Evolutionary conservation across 2,329 filamentous ascomycete species (phyloP).

Genomic region (Xylariaceae sp.): DNA sequence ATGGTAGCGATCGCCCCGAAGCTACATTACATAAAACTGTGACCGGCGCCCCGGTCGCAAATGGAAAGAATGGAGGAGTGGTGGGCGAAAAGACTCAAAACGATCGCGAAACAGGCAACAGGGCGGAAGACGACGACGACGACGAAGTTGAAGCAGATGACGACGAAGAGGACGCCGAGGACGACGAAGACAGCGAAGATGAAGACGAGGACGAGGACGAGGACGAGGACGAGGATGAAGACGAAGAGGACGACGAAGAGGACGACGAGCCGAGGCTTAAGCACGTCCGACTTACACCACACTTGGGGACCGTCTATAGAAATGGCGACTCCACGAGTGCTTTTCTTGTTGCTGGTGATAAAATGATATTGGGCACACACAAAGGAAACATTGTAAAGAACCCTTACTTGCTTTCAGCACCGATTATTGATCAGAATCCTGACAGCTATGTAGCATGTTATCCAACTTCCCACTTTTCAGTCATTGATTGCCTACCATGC

Average conservation of each 20-base stretch:
- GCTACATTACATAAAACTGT: conserved; percentile 11
- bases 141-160: conserved; percentile 49
- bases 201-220: conserved; percentile 42
- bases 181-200: conserved; percentile 34
- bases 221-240: conserved; percentile 53
- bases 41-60: conserved; percentile 5
- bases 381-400: conserved; percentile 85
- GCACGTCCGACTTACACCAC: conserved; percentile 79
- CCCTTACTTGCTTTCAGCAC: conserved; percentile 11
- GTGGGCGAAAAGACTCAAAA: conserved; percentile 41
- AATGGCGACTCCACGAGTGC: conserved; percentile 93
- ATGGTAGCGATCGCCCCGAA: not conserved
- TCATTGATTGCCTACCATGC: conserved; percentile 82
- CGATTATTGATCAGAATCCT: conserved; percentile 1
- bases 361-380: conserved; percentile 95
- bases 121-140: conserved; percentile 67
- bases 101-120: conserved; percentile 38
- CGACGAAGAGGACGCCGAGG: conserved; percentile 44
- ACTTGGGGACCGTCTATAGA: conserved; percentile 74
- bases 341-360: conserved; percentile 87
- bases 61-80: conserved; percentile 16
- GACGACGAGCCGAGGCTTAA: conserved; percentile 94
- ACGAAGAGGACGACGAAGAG: conserved; percentile 73
- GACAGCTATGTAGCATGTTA: conserved; percentile 49
- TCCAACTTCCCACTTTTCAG: conserved; percentile 77